A percentile compares a stretch with the other conserved stretches of the same genome.
Evolutionary conservation across 495 filamentous ascomycete genomes (phyloP).

Genomic region (Podospora didyma): DNA sequence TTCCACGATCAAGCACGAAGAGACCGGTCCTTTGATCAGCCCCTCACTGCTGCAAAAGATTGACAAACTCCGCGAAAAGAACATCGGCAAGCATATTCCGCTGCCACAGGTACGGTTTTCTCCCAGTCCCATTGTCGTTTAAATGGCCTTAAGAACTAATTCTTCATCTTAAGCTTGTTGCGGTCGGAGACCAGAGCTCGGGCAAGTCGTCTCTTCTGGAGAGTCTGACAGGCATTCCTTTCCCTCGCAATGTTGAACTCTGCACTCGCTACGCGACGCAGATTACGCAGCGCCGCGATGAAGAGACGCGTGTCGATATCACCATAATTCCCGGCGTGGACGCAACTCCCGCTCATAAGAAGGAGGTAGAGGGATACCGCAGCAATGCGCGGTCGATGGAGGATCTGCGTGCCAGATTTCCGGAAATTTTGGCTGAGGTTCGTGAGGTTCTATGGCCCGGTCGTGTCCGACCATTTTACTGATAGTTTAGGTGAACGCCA

Average conservation of each 20-base stretch:
- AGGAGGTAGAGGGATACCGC: conserved; percentile 14
- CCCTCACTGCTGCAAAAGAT: conserved; percentile 27
- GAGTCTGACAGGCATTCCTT: conserved; percentile 46
- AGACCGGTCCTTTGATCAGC: conserved; percentile 9
- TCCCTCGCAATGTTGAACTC: conserved; percentile 39
- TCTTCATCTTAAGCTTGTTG: conserved; percentile 31
- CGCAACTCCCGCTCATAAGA: conserved; percentile 15
- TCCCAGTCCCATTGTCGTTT: neutral
- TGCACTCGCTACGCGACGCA: conserved; percentile 56
- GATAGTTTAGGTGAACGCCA: conserved; percentile 24
- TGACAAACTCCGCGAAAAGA: conserved; percentile 37
- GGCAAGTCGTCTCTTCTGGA: conserved; percentile 48
- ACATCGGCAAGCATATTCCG: conserved; percentile 33
- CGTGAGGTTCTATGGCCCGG: neutral
- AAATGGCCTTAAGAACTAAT: neutral
- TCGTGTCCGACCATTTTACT: neutral
- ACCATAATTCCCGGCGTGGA: conserved; percentile 40
- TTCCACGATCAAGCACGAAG: neutral
- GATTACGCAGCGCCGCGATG: conserved; percentile 41
- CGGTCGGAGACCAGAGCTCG: conserved; percentile 44
- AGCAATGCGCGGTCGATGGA: conserved; percentile 4
- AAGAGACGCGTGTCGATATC: conserved; percentile 23
- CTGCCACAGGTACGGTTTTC: conserved; percentile 26
- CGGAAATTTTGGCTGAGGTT: conserved; percentile 23
- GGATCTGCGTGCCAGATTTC: conserved; percentile 16